Percentiles rank a stretch among this genome's conserved stretches.
Evolutionary conservation across 1,284 basidiomycete genomes (phyloP).

Genomic region (Cryptococcus jaspeensis): DNA sequence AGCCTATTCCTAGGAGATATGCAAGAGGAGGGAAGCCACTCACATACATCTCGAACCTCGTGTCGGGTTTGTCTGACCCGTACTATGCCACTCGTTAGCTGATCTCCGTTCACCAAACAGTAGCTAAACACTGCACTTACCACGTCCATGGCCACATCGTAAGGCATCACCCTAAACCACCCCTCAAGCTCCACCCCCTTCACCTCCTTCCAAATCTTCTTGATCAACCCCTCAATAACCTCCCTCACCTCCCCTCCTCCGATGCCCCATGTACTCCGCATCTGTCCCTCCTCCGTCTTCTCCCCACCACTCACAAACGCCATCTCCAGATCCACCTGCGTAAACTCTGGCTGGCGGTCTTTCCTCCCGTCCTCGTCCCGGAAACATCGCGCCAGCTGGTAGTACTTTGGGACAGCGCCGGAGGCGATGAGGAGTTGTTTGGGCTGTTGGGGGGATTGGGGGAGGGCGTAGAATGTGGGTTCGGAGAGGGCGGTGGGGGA

Average conservation of each 20-base stretch:
- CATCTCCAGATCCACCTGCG: constrained; percentile 95
- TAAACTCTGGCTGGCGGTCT: constrained; percentile 95
- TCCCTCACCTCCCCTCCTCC: constrained; percentile 75
- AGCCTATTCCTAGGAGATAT: not conserved
- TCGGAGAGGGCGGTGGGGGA: constrained; percentile 10
- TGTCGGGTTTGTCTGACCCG: constrained; percentile 94
- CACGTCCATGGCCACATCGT: constrained; percentile 77
- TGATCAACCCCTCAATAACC: constrained; percentile 69
- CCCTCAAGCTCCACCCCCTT: constrained; percentile 61
- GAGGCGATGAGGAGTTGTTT: constrained; percentile 92
- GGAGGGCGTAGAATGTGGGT: constrained; percentile 81
- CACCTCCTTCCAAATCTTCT: constrained; percentile 67
- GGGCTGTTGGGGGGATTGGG: constrained; percentile 93
- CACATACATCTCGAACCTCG: constrained; percentile 80
- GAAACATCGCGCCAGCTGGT: constrained; percentile 90
- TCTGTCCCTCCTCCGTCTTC: constrained; percentile 31
- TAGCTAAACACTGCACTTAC: constrained; percentile 55
- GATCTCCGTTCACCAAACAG: not conserved
- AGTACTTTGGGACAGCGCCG: constrained; percentile 85
- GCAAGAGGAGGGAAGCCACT: constrained; percentile 16
- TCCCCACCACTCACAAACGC: constrained; percentile 75
- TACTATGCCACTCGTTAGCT: constrained; percentile 56
- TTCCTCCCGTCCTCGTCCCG: constrained; percentile 91
- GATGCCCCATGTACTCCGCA: constrained; percentile 66
- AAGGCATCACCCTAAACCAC: constrained; percentile 76